Percentiles rank a stretch among this genome's conserved stretches.
These are phyloP conservation scores for Cercospora sp. DNA, from an alignment of 2,329 filamentous ascomycete species.

Conservation along the genomic window DNA sequence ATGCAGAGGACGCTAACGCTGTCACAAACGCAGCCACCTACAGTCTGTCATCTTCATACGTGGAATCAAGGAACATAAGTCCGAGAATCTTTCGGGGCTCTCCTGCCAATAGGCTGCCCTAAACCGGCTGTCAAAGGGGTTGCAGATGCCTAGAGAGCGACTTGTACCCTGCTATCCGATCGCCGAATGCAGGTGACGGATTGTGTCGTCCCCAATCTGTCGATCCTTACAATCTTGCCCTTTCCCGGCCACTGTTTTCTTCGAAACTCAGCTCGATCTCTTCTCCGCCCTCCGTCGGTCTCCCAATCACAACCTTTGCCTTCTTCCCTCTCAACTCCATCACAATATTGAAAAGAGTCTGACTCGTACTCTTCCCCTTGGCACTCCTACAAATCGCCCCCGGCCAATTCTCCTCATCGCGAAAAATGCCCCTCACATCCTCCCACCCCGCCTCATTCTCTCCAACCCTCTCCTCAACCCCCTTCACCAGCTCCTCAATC, in stretches of 20 bases:
- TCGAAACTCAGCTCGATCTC: conserved; percentile 11
- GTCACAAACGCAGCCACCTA: background rate
- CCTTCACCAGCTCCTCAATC: conserved; percentile 40
- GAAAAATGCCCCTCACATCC: conserved; percentile 38
- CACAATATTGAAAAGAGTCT: conserved; percentile 43
- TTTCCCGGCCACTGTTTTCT: background rate
- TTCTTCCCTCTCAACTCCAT: conserved; percentile 40
- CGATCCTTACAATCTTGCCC: background rate
- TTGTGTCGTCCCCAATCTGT: background rate
- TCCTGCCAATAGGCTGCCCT: no score
- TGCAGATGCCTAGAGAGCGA: no score
- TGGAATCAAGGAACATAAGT: no score
- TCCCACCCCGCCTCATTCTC: conserved; percentile 14
- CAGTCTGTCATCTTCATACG: no score
- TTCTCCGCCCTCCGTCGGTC: conserved; percentile 38
- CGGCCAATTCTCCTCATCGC: conserved; percentile 46
- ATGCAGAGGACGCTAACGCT: background rate
- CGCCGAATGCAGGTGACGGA: no score
- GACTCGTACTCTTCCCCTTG: conserved; percentile 28
- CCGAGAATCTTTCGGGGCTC: no score
- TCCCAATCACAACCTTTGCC: conserved; percentile 38
- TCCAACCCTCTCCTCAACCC: conserved; percentile 4
- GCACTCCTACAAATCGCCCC: conserved; percentile 41
- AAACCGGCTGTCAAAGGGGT: no score
- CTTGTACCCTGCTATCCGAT: no score